A percentile compares a stretch with the other conserved stretches of the same genome.
Conservation (phyloP, 2,329 filamentous ascomycete species). For the Penicillium digitatum region DNA sequence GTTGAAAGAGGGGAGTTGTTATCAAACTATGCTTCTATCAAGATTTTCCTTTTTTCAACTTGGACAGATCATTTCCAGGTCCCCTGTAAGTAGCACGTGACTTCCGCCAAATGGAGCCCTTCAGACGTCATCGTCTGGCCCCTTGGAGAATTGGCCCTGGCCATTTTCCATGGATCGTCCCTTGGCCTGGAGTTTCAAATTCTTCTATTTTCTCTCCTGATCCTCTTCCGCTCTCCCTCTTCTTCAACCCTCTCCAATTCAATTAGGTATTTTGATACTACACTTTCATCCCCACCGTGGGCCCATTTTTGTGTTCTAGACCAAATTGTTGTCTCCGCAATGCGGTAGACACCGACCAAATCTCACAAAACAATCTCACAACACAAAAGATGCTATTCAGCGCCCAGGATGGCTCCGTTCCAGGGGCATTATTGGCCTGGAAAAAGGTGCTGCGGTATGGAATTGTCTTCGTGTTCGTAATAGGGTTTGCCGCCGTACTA, state of each 20-base stretch:
- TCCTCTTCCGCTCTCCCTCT: constrained; percentile 1
- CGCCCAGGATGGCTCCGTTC: constrained; percentile 22
- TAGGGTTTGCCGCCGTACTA: constrained; percentile 25
- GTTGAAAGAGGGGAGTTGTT: background rate
- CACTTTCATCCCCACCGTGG: constrained; percentile 4
- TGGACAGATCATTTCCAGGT: background rate
- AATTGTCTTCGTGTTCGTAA: constrained; percentile 24
- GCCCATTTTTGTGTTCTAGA: constrained; percentile 9
- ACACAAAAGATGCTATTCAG: constrained; percentile 24
- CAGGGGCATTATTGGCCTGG: constrained; percentile 30
- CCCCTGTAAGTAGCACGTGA: no score
- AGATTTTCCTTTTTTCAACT: background rate
- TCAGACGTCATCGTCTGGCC: constrained; percentile 15
- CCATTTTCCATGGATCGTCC: constrained; percentile 21
- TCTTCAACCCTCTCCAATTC: background rate
- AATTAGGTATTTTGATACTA: background rate
- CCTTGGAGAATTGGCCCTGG: constrained; percentile 10
- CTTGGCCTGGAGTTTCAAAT: constrained; percentile 7
- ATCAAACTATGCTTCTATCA: background rate
- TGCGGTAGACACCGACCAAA: constrained; percentile 14
- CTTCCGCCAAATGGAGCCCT: background rate
- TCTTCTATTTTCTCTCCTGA: constrained; percentile 2
- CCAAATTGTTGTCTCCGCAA: constrained; percentile 15
- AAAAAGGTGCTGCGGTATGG: constrained; percentile 32
- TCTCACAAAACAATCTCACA: background rate